Evolutionary conservation across 2,329 filamentous ascomycete genomes (phyloP).

Genomic region (Diaporthe ilicicola): DNA sequence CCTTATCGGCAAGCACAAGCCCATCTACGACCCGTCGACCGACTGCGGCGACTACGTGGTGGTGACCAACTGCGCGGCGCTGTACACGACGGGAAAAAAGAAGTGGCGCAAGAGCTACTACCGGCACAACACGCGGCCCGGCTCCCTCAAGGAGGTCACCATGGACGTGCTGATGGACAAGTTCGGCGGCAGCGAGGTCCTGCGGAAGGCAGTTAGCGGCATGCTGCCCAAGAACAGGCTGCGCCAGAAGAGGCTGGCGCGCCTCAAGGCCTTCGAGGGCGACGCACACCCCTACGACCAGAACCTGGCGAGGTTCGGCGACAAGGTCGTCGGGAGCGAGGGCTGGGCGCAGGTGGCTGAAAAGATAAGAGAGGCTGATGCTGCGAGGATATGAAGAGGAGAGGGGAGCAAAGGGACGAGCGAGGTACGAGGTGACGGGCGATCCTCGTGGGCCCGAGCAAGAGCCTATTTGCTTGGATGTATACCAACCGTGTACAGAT

Average conservation of each 20-base stretch:
- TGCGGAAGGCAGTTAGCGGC: constrained; percentile 90
- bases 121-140: constrained; percentile 89
- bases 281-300: constrained; percentile 87
- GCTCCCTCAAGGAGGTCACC: constrained; percentile 84
- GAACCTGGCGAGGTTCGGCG: constrained; percentile 81
- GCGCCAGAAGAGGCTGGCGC: constrained; percentile 83
- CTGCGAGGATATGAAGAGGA: constrained; percentile 54
- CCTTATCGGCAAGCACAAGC: constrained; percentile 99
- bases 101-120: constrained; percentile 95
- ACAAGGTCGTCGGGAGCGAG: constrained; percentile 60
- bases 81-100: constrained; percentile 92
- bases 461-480: background rate
- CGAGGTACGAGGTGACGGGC: background rate
- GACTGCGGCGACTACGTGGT: constrained; percentile 99
- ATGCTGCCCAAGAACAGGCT: constrained; percentile 98
- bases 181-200: constrained; percentile 89
- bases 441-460: background rate
- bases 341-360: constrained; percentile 63
- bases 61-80: constrained; percentile 84
- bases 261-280: constrained; percentile 97
- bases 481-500: constrained; percentile 7
- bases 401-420: background rate
- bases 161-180: constrained; percentile 97
- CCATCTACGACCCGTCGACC: constrained; percentile 94
- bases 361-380: constrained; percentile 59